Evolutionary conservation across 306 rosid species (phyloP), one percentile per base, ranked within the genome.

Genomic region (Rosa chinensis): DNA sequence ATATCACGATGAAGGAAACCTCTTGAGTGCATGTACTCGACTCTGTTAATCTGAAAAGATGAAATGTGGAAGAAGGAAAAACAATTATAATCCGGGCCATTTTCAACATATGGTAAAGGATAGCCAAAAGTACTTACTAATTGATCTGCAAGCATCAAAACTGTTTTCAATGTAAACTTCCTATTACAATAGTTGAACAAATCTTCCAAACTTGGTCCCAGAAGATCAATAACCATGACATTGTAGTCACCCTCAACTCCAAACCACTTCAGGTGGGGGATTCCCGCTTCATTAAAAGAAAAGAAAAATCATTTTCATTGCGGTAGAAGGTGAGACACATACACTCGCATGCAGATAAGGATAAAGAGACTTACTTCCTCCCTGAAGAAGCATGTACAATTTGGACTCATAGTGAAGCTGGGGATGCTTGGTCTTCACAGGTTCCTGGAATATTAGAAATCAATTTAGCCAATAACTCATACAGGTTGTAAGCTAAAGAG

Each of bases 391-490:
- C 98, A 93, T 88, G 73, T 96, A 96, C 89, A 96, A 82, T 83
- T 96, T 96, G 75, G 99, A 96, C 85, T 96, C 99, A 90, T 96
- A 96, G 84, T 93, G 98, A 82, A 96, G 99, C 89, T 96, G 99
- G 25, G 99, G 99, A 84, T 96, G 98, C 85, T 89, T 93, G 85
- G 93, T 96, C 92, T 92, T 96, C 78, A 77, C 95, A 82, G 97
- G 86, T 86, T 96, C 99, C 99, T 96, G 88, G 23, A 76, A 80
- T 69, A 67, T 39, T 45, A 68, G 69, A 77, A 52, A 50, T 45
- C 16, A 72, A 73, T 12, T 42, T 61, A 25, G 62, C 72, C 37
- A 16, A 42, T 25, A 20, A n/a, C 28, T 17, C 45, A 11, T 17
- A 40, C 3, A 67, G 9, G 21, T 71, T 13, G 16, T 63, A 44